Evolutionary conservation across 1,284 basidiomycete species (phyloP).

Genomic region (Uromyces viciae-fabae): DNA sequence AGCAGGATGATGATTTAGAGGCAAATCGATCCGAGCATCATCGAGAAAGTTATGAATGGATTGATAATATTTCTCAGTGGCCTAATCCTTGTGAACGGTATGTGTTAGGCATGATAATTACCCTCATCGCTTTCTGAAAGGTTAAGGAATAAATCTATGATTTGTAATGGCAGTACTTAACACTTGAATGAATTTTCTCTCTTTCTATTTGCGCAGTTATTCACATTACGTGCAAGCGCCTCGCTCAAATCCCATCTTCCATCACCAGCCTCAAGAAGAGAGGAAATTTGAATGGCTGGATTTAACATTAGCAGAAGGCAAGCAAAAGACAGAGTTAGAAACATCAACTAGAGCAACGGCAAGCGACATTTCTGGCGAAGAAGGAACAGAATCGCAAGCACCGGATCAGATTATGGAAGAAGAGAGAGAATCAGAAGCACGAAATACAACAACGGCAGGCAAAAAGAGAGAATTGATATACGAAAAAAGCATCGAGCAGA

Average conservation of each 20-base stretch:
- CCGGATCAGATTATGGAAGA: not conserved
- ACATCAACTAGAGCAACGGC: too few relatives aligned
- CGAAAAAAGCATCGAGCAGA: not conserved
- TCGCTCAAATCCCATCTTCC: not conserved
- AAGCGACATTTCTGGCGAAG: not conserved
- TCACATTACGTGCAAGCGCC: conserved; percentile 16
- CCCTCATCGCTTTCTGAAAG: not conserved
- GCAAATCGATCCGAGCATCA: not conserved
- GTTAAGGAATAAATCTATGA: not conserved
- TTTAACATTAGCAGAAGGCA: not conserved
- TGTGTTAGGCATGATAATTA: not conserved
- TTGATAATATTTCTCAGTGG: conserved; percentile 28
- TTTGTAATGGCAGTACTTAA: not conserved
- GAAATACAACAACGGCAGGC: too few relatives aligned
- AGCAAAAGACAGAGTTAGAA: too few relatives aligned
- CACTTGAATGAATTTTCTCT: not conserved
- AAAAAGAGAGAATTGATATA: not conserved
- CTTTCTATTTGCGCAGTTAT: not conserved
- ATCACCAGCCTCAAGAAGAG: not conserved
- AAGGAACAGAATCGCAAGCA: not conserved
- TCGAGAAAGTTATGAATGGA: not conserved
- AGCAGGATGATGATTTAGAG: not conserved
- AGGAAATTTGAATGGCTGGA: not conserved
- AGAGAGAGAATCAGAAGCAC: not conserved
- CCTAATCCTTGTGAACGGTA: conserved; percentile 35